Evolutionary conservation across 2,329 filamentous ascomycete species (phyloP), one percentile per base, ranked within the genome.

Genomic region (Fusarium drepaniforme): DNA sequence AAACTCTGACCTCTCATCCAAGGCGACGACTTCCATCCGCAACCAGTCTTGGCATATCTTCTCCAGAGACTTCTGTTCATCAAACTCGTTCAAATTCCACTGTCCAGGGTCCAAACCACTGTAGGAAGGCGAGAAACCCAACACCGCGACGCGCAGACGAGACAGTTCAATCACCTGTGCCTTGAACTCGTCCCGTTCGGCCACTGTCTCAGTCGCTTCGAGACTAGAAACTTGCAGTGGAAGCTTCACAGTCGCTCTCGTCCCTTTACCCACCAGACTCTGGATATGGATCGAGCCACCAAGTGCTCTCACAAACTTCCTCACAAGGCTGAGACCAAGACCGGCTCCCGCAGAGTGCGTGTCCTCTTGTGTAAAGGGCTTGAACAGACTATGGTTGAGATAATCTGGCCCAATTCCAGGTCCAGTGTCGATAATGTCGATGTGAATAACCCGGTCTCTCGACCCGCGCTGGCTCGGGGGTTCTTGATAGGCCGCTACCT

Each of bases 341-440:
- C 92, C 92, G 0, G 90, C 89, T 0, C 92, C 92, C 0, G 89
- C 86, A 0, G 88, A 85, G 4, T 93, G 82, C 0, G 84, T 81
- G 58, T 93, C 86, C 75, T 94, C 92, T 75, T 94, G 92, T 0
- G 86, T 81, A 70, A 93, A 93, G 0, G 91, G 90, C 0, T 87
- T 89, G 76, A 92, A 94, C 0, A 93, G 80, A 15, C 87, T 86
- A 13, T 89, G 86, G 16, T 87, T 85, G 25, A 93, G 82, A 74
- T 90, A 94, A 9, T 93, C 89, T 15, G 88, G 84, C 0, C 88
- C 88, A 25, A 94, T 94, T 2, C 92, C 93, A 58, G 86, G 87
- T 2, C 92, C 93, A 0, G 92, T 92, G 75, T 94, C 92, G 0
- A 84, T 83, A 4, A 94, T 86, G 0, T 85, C 88, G 15, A 91